Percentiles rank a stretch among this genome's conserved stretches.
Conservation (phyloP, 2,329 filamentous ascomycete species). For the Aspergillus fijiensis region DNA sequence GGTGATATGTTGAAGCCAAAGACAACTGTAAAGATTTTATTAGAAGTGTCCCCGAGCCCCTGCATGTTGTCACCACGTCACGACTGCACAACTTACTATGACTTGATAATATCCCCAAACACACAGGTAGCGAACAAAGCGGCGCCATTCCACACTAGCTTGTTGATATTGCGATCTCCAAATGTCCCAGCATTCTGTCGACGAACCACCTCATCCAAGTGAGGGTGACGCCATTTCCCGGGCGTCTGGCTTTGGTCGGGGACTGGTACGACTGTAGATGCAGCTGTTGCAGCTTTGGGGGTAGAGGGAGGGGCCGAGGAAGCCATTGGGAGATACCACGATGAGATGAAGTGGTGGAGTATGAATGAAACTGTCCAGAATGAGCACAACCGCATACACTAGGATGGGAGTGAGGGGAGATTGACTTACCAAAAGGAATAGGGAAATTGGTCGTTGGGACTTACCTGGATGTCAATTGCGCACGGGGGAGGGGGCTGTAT, state of each 20-base stretch:
- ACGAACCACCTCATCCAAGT: conserved; percentile 79
- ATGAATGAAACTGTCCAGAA: neutral
- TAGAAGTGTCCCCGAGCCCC: conserved; percentile 8
- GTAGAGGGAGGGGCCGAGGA: conserved; percentile 43
- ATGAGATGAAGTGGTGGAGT: conserved; percentile 5
- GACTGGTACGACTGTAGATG: conserved; percentile 27
- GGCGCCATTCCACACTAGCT: conserved; percentile 66
- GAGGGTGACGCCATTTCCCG: conserved; percentile 88
- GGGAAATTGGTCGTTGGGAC: conserved; percentile 9
- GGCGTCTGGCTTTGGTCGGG: conserved; percentile 46
- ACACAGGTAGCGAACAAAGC: conserved; percentile 54
- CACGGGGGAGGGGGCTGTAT: neutral
- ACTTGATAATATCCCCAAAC: conserved; percentile 40
- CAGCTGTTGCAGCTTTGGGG: conserved; percentile 28
- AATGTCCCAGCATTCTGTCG: conserved; percentile 79
- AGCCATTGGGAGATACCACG: conserved; percentile 31
- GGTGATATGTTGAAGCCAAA: conserved; percentile 36
- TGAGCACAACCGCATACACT: neutral
- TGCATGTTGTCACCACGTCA: neutral
- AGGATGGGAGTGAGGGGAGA: neutral
- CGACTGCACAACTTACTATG: conserved; percentile 33
- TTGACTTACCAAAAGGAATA: conserved; percentile 4
- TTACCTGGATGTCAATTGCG: conserved; percentile 18
- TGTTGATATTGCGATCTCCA: conserved; percentile 70
- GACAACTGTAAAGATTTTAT: conserved; percentile 30